Evolutionary conservation across 768 basidiomycete species (phyloP), one percentile per base, ranked within the genome.

Genomic region (Serendipita vermifera): DNA sequence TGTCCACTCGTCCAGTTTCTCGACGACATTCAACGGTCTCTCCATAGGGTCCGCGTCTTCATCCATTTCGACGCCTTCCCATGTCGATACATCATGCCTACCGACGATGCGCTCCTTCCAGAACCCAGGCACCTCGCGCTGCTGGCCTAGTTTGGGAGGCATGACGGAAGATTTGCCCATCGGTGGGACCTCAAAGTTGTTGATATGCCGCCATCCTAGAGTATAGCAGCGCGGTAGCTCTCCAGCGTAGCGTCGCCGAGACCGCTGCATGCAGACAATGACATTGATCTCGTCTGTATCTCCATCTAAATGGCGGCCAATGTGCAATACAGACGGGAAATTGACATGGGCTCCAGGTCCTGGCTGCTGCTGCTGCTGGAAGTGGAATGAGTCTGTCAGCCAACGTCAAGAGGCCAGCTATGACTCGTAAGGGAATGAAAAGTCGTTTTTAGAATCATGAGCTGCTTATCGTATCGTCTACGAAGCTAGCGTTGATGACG

Each of bases 241-340:
- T 9, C 46, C 46, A 29, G 24, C 31, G 15, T 29, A 29, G 24
- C 46, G 46, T 51, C 46, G 24, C 22, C 46, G 9, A 1, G 46
- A 26, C 22, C 46, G 46, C 31, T 51, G 46, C 7, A 29, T 51
- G 2, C 46, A 51, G n/a, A 51, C 46, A 29, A 51, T 51, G 15
- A 51, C 46, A 29, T 29, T 51, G 29, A 51, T n/a, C 22, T 51
- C 46, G 46, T 51, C 46, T 26, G 46, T 51, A n/a, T 51, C 46
- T 26, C 46, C 46, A 29, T 51, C 46, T 4, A 51, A 51, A n/a
- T 51, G 27, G 4, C 46, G n/a, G 24, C 46, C 46, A 4, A 51
- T 29, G n/a, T 51, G 46, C 20, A 51, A 7, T 15, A 51, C 22
- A 15, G 46, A 51, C n/a, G 46, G 46, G n/a, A 51, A 51, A 29